Base-by-base conservation (phyloP, 2,329 filamentous ascomycete genomes). In the Phialophora tarda region DNA sequence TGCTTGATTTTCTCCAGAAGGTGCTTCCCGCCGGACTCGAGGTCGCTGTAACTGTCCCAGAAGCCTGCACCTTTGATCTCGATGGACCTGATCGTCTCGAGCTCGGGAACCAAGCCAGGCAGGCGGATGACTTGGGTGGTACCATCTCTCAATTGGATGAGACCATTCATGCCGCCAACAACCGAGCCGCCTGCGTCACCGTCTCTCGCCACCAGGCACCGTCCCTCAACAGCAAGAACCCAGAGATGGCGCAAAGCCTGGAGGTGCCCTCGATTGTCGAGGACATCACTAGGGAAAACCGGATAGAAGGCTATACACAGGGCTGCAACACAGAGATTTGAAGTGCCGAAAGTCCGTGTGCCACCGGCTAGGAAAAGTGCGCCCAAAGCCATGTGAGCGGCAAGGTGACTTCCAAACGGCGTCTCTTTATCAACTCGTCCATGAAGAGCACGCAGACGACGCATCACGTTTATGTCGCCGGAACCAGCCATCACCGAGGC, bases 221-320 rank as follows among this genome's bases (percentile, higher is more conserved):
- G 87, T 10, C 92, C 88, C 74, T 99, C 95, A 0, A 91, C 90
- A 1, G 95, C 95, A 3, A 99, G 84, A 11, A 97, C 94, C 95
- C 95, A 99, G 75, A 99, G 91, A 78, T 99, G 94, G 4, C 96
- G 88, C 81, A 99, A 95, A 3, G 96, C 95, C 80, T 99, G 95
- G 5, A 99, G 84, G 74, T 99, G 95, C 11, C 92, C 93, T 71
- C 91, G 90, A 75, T 98, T 98, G 79, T 99, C 95, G 74, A 96
- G 90, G 1, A 98, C 91, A 32, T 88, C 90, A 10, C 87, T 90
- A 0, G 95, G 95, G 76, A 96, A 97, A 23, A 97, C 85, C 0
- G 95, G 95, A 75, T 99, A 99, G 77, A 99, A 96, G 1, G 95
- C 90, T 51, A 95, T 89, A 7, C 99, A 86, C 6, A 99, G 83